phyloP scores from a whole-genome alignment of 2,329 filamentous ascomycete genomes.

The Chalaropsis ovoidea region DNA sequence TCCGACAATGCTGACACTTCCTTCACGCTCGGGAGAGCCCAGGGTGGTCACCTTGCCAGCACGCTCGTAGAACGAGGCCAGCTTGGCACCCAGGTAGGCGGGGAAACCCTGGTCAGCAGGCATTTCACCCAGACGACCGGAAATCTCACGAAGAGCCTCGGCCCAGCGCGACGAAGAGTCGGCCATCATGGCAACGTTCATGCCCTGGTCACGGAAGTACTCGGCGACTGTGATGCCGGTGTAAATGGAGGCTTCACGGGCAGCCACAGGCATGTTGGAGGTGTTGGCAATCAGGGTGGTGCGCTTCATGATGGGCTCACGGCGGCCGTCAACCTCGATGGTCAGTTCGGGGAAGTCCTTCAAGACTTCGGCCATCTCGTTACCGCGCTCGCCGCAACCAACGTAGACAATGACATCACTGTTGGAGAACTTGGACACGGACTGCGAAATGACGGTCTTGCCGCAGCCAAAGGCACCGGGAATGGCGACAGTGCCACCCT shows the following conservation, averaged over 20 bases:
- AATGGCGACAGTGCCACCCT: constrained; percentile 95
- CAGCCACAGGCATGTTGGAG: constrained; percentile 98
- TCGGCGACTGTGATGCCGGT: constrained; percentile 90
- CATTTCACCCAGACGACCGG: constrained; percentile 98
- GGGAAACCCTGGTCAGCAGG: constrained; percentile 99
- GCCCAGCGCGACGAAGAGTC: constrained; percentile 98
- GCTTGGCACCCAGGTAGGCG: constrained; percentile 89
- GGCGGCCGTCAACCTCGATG: constrained; percentile 85
- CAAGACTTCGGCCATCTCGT: constrained; percentile 99
- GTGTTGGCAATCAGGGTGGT: constrained; percentile 98
- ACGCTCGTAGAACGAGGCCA: constrained; percentile 98
- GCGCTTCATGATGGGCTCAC: constrained; percentile 99
- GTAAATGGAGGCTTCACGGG: constrained; percentile 97
- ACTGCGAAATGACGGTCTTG: constrained; percentile 98
- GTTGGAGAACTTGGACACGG: constrained; percentile 99
- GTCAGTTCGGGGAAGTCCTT: constrained; percentile 99
- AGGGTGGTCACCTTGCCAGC: constrained; percentile 78
- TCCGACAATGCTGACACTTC: constrained; percentile 94
- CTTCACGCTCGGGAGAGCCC: constrained; percentile 77
- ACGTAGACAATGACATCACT: constrained; percentile 98
- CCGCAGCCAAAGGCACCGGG: constrained; percentile 97
- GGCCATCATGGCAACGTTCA: constrained; percentile 99
- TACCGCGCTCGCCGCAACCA: constrained; percentile 82
- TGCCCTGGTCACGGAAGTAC: constrained; percentile 94
- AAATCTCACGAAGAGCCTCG: constrained; percentile 96